A percentile compares a stretch with the other conserved stretches of the same genome.
Evolutionary conservation across 306 rosid genomes (phyloP).

Genomic region (Prunus padus): DNA sequence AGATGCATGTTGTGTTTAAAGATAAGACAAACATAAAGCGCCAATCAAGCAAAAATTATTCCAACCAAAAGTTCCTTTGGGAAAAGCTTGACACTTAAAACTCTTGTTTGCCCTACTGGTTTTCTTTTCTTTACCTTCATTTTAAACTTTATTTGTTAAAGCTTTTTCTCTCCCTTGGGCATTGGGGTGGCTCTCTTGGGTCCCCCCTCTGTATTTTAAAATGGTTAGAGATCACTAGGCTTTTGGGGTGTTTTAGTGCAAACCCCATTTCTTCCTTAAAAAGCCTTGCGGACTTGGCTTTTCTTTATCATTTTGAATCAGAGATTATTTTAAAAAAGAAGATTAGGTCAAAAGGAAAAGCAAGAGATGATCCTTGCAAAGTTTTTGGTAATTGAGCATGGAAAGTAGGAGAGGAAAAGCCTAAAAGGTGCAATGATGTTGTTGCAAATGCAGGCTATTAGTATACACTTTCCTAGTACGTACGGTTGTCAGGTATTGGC

Average conservation of each 20-base stretch:
- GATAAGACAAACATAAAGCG: slow-evolving; percentile 49
- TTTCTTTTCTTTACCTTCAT: slow-evolving; percentile 32
- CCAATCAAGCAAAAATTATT: slow-evolving; percentile 49
- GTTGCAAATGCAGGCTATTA: slow-evolving; percentile 22
- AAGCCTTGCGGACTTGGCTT: not conserved
- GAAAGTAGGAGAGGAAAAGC: slow-evolving; percentile 30
- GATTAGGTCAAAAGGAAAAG: slow-evolving; percentile 42
- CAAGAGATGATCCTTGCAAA: slow-evolving; percentile 7
- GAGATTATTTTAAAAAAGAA: slow-evolving; percentile 18
- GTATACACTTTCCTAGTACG: not conserved
- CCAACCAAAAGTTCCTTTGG: slow-evolving; percentile 45
- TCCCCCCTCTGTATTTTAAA: slow-evolving; percentile 1
- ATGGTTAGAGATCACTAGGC: not conserved
- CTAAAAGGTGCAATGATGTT: slow-evolving; percentile 52
- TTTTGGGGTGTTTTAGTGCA: not conserved
- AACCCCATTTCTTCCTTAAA: not conserved
- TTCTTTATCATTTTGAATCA: slow-evolving; percentile 2
- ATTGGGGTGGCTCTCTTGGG: not conserved
- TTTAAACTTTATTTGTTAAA: slow-evolving; percentile 27
- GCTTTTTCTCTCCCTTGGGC: not conserved
- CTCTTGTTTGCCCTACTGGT: not conserved
- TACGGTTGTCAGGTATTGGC: slow-evolving; percentile 9
- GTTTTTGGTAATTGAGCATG: slow-evolving; percentile 46
- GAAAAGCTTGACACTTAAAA: slow-evolving; percentile 29
- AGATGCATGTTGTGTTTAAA: slow-evolving; percentile 22